phyloP scores from a whole-genome alignment of 768 basidiomycete genomes.

The Butyriboletus loyo region DNA sequence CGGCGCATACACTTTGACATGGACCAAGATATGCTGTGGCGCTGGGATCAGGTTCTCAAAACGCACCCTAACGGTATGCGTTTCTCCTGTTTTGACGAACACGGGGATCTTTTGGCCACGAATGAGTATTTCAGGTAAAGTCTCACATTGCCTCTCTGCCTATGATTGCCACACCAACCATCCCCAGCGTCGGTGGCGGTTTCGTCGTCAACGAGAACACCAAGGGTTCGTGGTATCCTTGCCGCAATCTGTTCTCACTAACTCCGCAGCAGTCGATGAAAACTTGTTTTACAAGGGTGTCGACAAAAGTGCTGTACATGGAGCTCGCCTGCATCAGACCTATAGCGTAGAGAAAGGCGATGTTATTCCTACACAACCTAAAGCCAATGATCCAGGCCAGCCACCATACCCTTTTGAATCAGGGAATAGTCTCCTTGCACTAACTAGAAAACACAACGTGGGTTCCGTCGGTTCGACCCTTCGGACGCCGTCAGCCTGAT shows the following conservation, averaged over 20 bases:
- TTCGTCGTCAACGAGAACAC: slow-evolving; percentile 96
- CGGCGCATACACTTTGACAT: slow-evolving; percentile 83
- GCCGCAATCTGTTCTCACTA: background rate
- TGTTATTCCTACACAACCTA: slow-evolving; percentile 5
- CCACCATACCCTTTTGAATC: slow-evolving; percentile 85
- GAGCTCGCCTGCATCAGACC: slow-evolving; percentile 70
- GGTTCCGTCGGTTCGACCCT: slow-evolving; percentile 25
- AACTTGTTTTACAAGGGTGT: slow-evolving; percentile 94
- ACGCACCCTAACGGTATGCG: slow-evolving; percentile 93
- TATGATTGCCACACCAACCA: background rate
- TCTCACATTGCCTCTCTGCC: background rate
- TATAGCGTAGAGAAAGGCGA: slow-evolving; percentile 39
- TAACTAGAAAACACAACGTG: slow-evolving; percentile 81
- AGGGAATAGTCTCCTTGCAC: slow-evolving; percentile 66
- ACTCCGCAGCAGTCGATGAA: slow-evolving; percentile 63
- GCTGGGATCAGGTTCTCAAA: slow-evolving; percentile 84
- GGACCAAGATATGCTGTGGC: slow-evolving; percentile 91
- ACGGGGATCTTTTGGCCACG: slow-evolving; percentile 87
- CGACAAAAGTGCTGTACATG: slow-evolving; percentile 76
- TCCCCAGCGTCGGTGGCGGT: slow-evolving; percentile 76
- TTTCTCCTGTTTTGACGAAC: slow-evolving; percentile 76
- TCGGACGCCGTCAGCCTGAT: slow-evolving; percentile 5
- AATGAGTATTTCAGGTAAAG: slow-evolving; percentile 85
- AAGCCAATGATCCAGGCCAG: slow-evolving; percentile 39
- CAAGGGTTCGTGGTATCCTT: slow-evolving; percentile 50